These are phyloP conservation scores for Madurella mycetomatis DNA, from an alignment of 2,329 filamentous ascomycete species.

Conservation along the genomic window DNA sequence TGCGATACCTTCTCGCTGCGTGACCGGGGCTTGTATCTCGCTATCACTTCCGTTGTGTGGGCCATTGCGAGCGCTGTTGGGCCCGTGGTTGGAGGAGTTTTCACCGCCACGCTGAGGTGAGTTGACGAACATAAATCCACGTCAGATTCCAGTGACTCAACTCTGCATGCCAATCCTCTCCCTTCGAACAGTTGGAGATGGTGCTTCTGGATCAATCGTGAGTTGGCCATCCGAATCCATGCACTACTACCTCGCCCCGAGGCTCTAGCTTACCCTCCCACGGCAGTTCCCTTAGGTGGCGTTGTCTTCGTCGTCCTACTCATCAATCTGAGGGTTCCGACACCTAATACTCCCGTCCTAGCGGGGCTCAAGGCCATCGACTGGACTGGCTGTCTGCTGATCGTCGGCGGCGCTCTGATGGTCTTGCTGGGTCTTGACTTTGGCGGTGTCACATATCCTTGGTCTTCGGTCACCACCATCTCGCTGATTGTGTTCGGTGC, in stretches of 20 bases:
- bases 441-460: constrained; percentile 71
- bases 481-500: constrained; percentile 73
- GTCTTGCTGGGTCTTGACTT: constrained; percentile 81
- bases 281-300: constrained; percentile 32
- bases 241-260: not conserved
- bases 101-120: constrained; percentile 50
- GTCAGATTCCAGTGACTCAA: not conserved
- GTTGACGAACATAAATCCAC: not conserved
- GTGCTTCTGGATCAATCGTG: constrained; percentile 63
- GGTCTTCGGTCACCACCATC: constrained; percentile 69
- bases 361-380: constrained; percentile 61
- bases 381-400: constrained; percentile 51
- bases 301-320: constrained; percentile 47
- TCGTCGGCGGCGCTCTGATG: constrained; percentile 79
- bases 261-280: not conserved
- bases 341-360: constrained; percentile 58
- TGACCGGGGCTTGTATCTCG: constrained; percentile 49
- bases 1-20: constrained; percentile 53
- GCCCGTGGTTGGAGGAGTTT: constrained; percentile 64
- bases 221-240: constrained; percentile 1
- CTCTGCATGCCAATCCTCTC: not conserved
- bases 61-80: constrained; percentile 62
- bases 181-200: constrained; percentile 51
- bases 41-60: constrained; percentile 54
- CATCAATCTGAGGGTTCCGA: constrained; percentile 64